Conservation (phyloP, 2,329 filamentous ascomycete species). For the Trichoderma endophyticum region DNA sequence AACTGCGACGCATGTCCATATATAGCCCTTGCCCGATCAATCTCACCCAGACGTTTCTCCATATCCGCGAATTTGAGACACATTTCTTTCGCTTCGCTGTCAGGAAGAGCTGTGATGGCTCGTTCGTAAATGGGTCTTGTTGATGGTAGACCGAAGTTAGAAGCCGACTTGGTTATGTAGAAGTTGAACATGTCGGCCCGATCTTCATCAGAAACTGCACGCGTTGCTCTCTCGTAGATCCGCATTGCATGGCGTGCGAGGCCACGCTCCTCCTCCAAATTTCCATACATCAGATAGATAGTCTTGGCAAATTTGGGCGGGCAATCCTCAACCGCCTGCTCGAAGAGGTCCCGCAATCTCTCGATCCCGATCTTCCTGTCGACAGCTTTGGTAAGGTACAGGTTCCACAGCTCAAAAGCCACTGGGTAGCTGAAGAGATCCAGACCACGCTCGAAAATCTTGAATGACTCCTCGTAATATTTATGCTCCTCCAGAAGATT, state of each 20-base stretch:
- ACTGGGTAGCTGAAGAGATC: constrained; percentile 99
- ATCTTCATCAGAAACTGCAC: constrained; percentile 92
- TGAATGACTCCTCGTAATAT: constrained; percentile 97
- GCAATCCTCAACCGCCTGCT: constrained; percentile 92
- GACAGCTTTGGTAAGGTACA: constrained; percentile 96
- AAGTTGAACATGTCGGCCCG: constrained; percentile 98
- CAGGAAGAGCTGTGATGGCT: constrained; percentile 88
- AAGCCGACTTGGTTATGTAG: constrained; percentile 98
- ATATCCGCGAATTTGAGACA: constrained; percentile 98
- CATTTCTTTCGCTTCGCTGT: constrained; percentile 93
- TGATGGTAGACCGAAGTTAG: constrained; percentile 94
- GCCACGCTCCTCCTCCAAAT: constrained; percentile 91
- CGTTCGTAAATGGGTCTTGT: constrained; percentile 95
- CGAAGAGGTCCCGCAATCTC: constrained; percentile 87
- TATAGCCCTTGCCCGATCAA: constrained; percentile 91
- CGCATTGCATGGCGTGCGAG: constrained; percentile 96
- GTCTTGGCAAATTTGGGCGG: constrained; percentile 95
- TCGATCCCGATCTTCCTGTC: constrained; percentile 96
- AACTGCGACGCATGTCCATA: constrained; percentile 97
- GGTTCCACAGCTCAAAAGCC: constrained; percentile 96
- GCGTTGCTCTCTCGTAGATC: constrained; percentile 95
- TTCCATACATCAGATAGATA: constrained; percentile 97
- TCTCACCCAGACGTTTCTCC: constrained; percentile 87
- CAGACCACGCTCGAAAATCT: constrained; percentile 90
- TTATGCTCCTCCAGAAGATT: constrained; percentile 91